Evolutionary conservation across 345 rosid species (phyloP), one percentile per base, ranked within the genome.

Genomic region (Populus tremula): DNA sequence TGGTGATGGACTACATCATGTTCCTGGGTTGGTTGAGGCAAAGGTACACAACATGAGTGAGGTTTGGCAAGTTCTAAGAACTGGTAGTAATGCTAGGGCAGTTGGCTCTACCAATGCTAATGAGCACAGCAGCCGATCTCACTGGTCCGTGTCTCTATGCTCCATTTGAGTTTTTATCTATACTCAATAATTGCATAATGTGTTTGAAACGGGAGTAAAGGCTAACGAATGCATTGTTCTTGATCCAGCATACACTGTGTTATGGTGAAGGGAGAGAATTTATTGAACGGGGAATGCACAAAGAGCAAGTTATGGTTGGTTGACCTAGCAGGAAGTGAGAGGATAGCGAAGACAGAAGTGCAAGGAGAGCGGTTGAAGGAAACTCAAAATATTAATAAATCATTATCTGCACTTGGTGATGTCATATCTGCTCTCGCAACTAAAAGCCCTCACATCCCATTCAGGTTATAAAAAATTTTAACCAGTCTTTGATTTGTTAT

Each of bases 301-400:
- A 93, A 85, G 85, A 96, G 98, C 91, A 96, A 92, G 85, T 85
- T 96, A 36, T 96, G 99, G 98, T 67, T 96, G 82, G 99, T 96
- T 67, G 99, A 96, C 79, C 86, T 96, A 76, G 99, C 99, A n/a
- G 99, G 99, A 83, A 96, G 99, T 66, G 99, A 96, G 79, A 88
- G 99, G 81, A 87, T 96, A 74, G 91, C 99, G 54, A 91, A 93
- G 89, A 92, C 96, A 43, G 99, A 96, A 81, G 97, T 90, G 35
- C 97, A 89, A 78, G 99, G 97, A 66, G 99, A 91, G 79, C 85
- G 98, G 73, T 91, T 96, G n/a, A 93, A 89, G 89, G 99, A 96
- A 87, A 89, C 99, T 43, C 99, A 93, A 87, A 92, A 87, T 84
- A 96, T 93, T 76, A 93, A 96, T 78, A 91, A 91, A 88, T 96